These are phyloP conservation scores for Brassica cretica DNA, from an alignment of 345 rosid species.

Conservation along the genomic window DNA sequence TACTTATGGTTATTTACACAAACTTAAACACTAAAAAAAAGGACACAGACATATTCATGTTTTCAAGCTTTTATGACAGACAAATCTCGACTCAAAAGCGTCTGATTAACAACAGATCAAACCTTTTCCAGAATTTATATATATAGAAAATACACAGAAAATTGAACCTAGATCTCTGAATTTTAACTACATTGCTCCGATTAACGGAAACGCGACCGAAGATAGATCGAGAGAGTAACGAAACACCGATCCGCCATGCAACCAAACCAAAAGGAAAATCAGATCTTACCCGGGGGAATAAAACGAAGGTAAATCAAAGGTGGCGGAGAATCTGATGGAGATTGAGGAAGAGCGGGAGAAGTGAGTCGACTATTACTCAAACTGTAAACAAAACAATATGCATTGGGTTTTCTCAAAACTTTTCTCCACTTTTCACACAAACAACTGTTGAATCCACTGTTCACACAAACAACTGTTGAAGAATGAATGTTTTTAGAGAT, in stretches of 20 bases:
- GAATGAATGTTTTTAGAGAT: background rate
- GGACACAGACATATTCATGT: background rate
- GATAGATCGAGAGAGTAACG: background rate
- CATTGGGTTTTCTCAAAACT: background rate
- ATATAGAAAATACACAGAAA: background rate
- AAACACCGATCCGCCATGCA: background rate
- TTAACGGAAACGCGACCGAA: background rate
- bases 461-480: background rate
- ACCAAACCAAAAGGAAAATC: background rate
- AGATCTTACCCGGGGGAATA: background rate
- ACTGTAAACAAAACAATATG: background rate
- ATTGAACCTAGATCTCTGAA: background rate
- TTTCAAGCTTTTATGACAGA: background rate
- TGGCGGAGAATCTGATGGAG: constrained; percentile 1
- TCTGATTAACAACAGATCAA: background rate
- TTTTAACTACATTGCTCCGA: background rate
- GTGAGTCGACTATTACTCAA: background rate
- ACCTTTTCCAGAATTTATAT: background rate
- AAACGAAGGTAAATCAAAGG: background rate
- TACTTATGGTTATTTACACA: background rate
- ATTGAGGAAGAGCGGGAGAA: constrained; percentile 1
- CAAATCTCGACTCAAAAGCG: background rate
- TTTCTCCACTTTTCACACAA: background rate
- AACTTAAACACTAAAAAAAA: background rate
- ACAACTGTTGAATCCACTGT: background rate